phyloP scores from a whole-genome alignment of 148 eudicot genomes.

The Dianthus caryophyllus region DNA sequence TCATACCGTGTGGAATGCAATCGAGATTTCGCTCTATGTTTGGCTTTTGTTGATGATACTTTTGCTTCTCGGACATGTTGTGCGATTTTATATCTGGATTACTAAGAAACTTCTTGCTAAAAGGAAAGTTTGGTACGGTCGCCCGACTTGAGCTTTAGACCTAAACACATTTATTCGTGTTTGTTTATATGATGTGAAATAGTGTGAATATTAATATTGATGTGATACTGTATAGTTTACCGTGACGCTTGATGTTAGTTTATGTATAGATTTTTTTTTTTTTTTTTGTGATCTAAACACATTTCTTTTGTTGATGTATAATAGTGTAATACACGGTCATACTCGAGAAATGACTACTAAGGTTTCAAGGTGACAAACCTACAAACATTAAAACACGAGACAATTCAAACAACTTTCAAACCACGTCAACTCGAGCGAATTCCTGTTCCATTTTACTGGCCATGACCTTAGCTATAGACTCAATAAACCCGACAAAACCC shows the following conservation, averaged over 20 bases:
- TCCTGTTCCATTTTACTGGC: conserved; percentile 26
- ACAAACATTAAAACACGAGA: too few species aligned
- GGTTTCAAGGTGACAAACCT: too few species aligned
- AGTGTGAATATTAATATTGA: neutral
- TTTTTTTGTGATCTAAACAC: too few species aligned
- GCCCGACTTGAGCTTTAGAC: too few species aligned
- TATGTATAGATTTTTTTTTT: too few species aligned
- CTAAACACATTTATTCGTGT: neutral
- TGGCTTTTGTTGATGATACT: conserved; percentile 16
- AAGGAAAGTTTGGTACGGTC: neutral
- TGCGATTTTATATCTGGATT: neutral
- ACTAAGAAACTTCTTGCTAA: neutral
- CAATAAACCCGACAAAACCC: conserved; percentile 18
- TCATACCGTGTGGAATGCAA: neutral
- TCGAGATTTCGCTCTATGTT: conserved; percentile 10
- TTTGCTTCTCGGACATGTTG: conserved; percentile 11
- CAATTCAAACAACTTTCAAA: too few species aligned
- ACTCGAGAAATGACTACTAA: too few species aligned
- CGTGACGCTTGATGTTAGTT: too few species aligned
- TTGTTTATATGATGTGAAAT: neutral
- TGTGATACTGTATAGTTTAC: too few species aligned
- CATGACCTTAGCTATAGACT: conserved; percentile 18
- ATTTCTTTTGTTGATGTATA: too few species aligned
- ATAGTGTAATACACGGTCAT: too few species aligned
- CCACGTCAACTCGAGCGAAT: neutral